Base-by-base conservation (phyloP, 768 basidiomycete genomes). In the Paxillus rubicundulus region DNA sequence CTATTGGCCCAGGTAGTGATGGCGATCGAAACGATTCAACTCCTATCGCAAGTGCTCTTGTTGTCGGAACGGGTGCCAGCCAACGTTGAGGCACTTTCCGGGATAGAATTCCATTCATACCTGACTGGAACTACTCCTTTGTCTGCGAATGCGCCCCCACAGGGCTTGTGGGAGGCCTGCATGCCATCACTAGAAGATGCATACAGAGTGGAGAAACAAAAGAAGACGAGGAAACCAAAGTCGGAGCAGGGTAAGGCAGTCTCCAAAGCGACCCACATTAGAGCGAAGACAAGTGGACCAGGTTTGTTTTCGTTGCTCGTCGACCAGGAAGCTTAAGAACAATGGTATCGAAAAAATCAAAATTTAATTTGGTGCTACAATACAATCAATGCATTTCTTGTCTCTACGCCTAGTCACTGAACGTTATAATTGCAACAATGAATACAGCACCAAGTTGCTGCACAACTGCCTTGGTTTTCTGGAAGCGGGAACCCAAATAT, bases 1-100 rank as follows among this genome's bases (percentile, higher is more conserved):
- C 74, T 91, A 14, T 72, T 75, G 46, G 86, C 87, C 0, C 89
- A 92, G 58, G 61, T 80, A 12, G 67, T 82, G 4, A 74, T 77
- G 62, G 78, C 86, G 5, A 59, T 84, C 6, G 85, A 88, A 53
- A 74, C 76, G 32, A 73, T 89, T 40, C 78, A 80, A 24, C 75
- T 81, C 41, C 72, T 92, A 16, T 73, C 80, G 0, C 82, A 90
- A 58, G 75, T 80, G 13, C 68, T 92, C 36, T 72, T 89, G 9
- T 70, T 92, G 42, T 64, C 74, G 4, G 68, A 79, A 27, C 67
- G 68, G 1, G 67, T 82, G 10, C 78, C 80, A 7, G 72, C 71
- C 47, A 71, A 76, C 39, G 74, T 74, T 14, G 73, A 75, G 42
- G 56, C 61, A 0, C 79, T 89, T 50, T 89, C 88, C 2, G 86